Base-by-base conservation (phyloP, 352 stramenopile species). In the Pythium vanterpoolii region DNA sequence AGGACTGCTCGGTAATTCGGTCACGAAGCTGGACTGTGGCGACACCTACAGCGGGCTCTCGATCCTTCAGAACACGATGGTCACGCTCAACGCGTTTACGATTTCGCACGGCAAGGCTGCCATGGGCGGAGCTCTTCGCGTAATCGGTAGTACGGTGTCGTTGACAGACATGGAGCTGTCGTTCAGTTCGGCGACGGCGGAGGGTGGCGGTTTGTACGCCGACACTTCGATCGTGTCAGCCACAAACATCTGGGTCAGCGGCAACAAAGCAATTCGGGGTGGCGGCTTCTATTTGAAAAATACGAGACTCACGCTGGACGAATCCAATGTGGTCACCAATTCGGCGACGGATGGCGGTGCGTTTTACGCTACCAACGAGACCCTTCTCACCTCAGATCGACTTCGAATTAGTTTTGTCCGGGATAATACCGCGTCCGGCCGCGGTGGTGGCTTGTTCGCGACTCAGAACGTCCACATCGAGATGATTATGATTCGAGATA, bases 11-110 rank as follows among this genome's bases (percentile, higher is more conserved):
- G 79, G 77, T 1, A 28, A 52, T 4, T 39, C 53, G 7, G 34
- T 72, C 6, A 85, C 77, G 5, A 64, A 24, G 2, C 42, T 87
- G n/a, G 65, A 89, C 38, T 89, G 79, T 27, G 21, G 47, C 23
- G 24, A 33, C 16, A 4, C 38, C 1, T 59, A 54, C 9, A 26
- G 21, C 13, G 79, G 77, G 0, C 40, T 87, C n/a, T 60, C 54
- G 7, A 68, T 87, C 36, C 23, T 38, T 18, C 33, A 51, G 0
- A 55, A 51, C 19, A 8, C 44, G 0, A 39, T 18, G 16, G 45
- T 68, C 24, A 31, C 40, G 13, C 27, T 89, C 5, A 24, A 42
- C 10, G 60, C 67, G 11, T 64, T 89, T 0, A 64, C 64, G 8
- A 46, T 88, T 0, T 30, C 46, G 6, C 72, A 72, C 28, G 56